Evolutionary conservation across 805 yeast genomes (phyloP), one percentile per base, ranked within the genome.

Genomic region (Suhomyces canberraensis): DNA sequence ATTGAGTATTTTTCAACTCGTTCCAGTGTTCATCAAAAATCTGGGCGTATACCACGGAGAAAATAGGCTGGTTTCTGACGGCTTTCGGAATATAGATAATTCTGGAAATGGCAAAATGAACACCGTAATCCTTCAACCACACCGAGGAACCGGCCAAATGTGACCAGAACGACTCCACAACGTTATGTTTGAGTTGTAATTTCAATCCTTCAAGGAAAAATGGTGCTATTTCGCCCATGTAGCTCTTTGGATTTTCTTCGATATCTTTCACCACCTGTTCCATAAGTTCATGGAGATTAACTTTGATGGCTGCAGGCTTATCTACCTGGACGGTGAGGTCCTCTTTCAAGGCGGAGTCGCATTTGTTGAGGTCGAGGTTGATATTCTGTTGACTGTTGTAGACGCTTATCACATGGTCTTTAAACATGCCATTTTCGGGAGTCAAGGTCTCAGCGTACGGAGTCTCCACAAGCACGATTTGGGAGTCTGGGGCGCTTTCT

Each of bases 101-200:
- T 36, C 66, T 41, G 11, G 74, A 64, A 19, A 67, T 69, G 57
- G 72, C 58, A 44, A 69, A 52, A 52, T 74, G 78, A 15, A 72
- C 65, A 18, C 73, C 71, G 44, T 71, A 73, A 22, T 67, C 67
- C 26, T 66, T 70, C 17, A 76, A 51, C 78, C 79, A 76, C n/a
- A 73, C 73, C 1, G 77, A 65, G 2, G 78, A 66, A 3, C 78
- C 78, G 8, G 78, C 73, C 37, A 71, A 63, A 31, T 67, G 58
- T 39, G 49, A 69, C 78, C 79, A 76, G 41, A 52, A 52, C 8
- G 39, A 39, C 16, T 51, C 51, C 3, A 54, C 41, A n/a, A 36
- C 30, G 11, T 29, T 16, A 27, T 36, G 25, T 15, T 40, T 33
- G 19, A 40, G 31, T 24, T 36, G 40, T 8, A 48, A 24, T 22